Evolutionary conservation across 257 asterid species (phyloP), one percentile per base, ranked within the genome.

Genomic region (Euphrasia confusa): DNA sequence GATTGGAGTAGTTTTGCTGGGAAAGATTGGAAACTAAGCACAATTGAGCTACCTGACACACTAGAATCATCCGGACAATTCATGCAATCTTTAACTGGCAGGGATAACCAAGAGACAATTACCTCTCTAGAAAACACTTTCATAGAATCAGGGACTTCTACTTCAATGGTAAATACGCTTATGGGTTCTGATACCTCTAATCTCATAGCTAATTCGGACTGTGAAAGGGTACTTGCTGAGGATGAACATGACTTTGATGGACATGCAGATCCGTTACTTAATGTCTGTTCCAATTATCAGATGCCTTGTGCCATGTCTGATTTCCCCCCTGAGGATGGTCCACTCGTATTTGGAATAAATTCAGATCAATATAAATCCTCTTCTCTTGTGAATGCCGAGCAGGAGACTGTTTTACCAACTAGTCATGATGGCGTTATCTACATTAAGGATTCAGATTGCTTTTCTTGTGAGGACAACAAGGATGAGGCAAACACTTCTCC

Each of bases 1-100:
- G 91, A 81, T 55, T 82, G 93, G 90, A 75, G 71, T 21, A 24
- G 79, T 60, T 76, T 87, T 42, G 15, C 78, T 26, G 78, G 69
- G 26, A 86, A 78, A 57, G 87, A 86, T 45, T 86, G 90, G 84
- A 80, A 63, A 48, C 68, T 66, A 27, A 80, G 71, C 76, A 63
- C 82, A 42, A 73, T 71, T 68, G 87, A 82, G 68, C 76, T 89
- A 66, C 79, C 80, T 6, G 78, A 77, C 67, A 65, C 75, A 65
- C 86, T 68, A 61, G 88, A 83, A 60, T 63, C 80, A 63, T 70
- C 80, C 12, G 83, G 71, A 39, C 60, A 60, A 33, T 76, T 74
- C 63, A 48, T 81, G 77, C 76, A 80, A 42, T 69, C 79, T 66
- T 63, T 75, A 67, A 68, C 58, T 55, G 77, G 77, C 58, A 65